Conservation (phyloP, 129 eudicot genomes). For the Artemisia tridentata region DNA sequence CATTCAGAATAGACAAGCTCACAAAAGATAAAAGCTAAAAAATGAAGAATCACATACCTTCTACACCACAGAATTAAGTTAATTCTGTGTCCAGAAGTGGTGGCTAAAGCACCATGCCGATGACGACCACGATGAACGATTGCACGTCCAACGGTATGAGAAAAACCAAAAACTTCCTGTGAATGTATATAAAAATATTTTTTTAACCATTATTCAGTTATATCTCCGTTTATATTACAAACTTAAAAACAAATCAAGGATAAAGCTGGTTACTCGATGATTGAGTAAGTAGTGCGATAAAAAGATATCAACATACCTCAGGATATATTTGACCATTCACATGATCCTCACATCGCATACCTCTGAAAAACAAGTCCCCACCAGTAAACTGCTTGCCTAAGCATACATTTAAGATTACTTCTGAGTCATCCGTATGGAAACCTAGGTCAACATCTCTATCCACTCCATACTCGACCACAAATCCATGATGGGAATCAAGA, state of each 20-base stretch:
- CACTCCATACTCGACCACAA: conserved; percentile 89
- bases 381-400: conserved; percentile 86
- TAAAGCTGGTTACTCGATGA: not conserved
- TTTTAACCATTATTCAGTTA: too few species aligned
- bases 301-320: conserved; percentile 52
- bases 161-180: conserved; percentile 73
- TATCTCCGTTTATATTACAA: not conserved
- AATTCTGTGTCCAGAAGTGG: conserved; percentile 73
- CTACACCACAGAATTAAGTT: conserved; percentile 90
- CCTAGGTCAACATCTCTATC: conserved; percentile 88
- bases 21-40: not conserved
- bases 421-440: conserved; percentile 96
- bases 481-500: conserved; percentile 96
- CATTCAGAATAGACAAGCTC: not conserved
- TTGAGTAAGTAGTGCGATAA: not conserved
- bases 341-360: conserved; percentile 93
- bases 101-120: conserved; percentile 97
- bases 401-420: conserved; percentile 86
- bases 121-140: conserved; percentile 97
- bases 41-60: conserved; percentile 43
- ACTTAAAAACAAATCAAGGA: not conserved
- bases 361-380: conserved; percentile 89
- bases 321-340: conserved; percentile 69
- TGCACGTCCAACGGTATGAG: conserved; percentile 80
- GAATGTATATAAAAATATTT: not conserved